Evolutionary conservation across 495 filamentous ascomycete species (phyloP), one percentile per base, ranked within the genome.

Genomic region (Talaromyces liani): DNA sequence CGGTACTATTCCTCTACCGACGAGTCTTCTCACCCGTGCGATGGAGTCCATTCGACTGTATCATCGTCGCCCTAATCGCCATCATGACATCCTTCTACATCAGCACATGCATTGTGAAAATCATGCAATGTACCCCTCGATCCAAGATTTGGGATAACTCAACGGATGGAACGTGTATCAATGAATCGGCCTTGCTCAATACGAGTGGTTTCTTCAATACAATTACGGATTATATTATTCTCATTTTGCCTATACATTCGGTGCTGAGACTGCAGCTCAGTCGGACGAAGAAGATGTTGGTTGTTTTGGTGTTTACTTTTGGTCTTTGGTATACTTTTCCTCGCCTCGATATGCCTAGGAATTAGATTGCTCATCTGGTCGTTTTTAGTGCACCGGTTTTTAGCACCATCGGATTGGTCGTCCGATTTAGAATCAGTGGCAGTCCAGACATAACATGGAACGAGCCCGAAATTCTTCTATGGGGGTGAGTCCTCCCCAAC

Each of bases 181-280:
- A 70, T 53, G 55, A 65, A 2, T 29, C 65, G 3, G 34, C n/a
- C 7, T 20, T 75, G 8, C 65, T 75, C 5, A 69, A 68, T 49
- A 63, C 68, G 9, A 75, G 66, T 60, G 72, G 73, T 6, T 18
- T 68, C 0, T 72, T 73, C 63, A 75, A 75, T 57, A 70, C 66
- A 16, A n/a, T 67, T 4, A 71, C 72, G 1, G 73, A 75, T 64
- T 58, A 67, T 22, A 51, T 70, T 7, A 66, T 75, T 3, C 53
- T 75, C n/a, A 22, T 75, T 8, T 55, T 75, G 5, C 73, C 73
- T 1, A 58, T 71, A 3, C 68, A 70, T 36, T 58, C 64, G 2
- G 67, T 70, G 25, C 68, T 69, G 69, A 66, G 39, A 1, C 47
- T 74, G 57, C 45, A 66, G 18, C 64, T 71, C 55, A 62, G 25